Evolutionary conservation across 2,329 filamentous ascomycete species (phyloP).

Genomic region (Myriosclerotinia scirpicola): DNA sequence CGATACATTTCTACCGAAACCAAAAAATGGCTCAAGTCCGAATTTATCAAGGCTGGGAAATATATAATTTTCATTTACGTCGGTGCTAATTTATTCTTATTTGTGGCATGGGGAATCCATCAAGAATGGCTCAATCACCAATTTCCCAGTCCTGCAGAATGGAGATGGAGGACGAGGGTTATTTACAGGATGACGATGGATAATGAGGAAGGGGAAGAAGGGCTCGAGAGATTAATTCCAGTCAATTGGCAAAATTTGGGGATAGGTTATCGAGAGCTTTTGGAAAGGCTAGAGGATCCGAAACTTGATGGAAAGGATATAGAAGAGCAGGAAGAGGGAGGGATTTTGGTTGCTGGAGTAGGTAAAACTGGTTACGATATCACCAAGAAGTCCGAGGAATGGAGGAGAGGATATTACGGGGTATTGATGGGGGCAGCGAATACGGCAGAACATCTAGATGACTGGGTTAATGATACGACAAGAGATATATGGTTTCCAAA

Average conservation of each 20-base stretch:
- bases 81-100: slow-evolving; percentile 57
- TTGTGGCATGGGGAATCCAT: slow-evolving; percentile 64
- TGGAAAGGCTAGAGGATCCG: slow-evolving; percentile 69
- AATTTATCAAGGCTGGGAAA: slow-evolving; percentile 68
- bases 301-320: slow-evolving; percentile 67
- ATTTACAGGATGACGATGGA: slow-evolving; percentile 57
- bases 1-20: slow-evolving; percentile 80
- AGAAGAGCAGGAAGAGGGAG: slow-evolving; percentile 51
- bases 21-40: slow-evolving; percentile 67
- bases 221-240: slow-evolving; percentile 10
- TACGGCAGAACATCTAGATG: slow-evolving; percentile 78
- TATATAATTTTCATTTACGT: slow-evolving; percentile 67
- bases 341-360: slow-evolving; percentile 53
- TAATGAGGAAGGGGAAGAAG: slow-evolving; percentile 29
- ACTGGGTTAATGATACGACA: slow-evolving; percentile 69
- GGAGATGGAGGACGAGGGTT: slow-evolving; percentile 70
- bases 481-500: slow-evolving; percentile 67
- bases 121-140: slow-evolving; percentile 74
- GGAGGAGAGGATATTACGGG: slow-evolving; percentile 84
- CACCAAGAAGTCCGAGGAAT: slow-evolving; percentile 70
- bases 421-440: slow-evolving; percentile 74
- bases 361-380: slow-evolving; percentile 47
- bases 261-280: slow-evolving; percentile 56
- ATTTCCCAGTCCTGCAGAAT: slow-evolving; percentile 81
- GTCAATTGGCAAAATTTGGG: slow-evolving; percentile 68